Evolutionary conservation across 257 asterid species (phyloP).

Genomic region (Solanum medicagineum): DNA sequence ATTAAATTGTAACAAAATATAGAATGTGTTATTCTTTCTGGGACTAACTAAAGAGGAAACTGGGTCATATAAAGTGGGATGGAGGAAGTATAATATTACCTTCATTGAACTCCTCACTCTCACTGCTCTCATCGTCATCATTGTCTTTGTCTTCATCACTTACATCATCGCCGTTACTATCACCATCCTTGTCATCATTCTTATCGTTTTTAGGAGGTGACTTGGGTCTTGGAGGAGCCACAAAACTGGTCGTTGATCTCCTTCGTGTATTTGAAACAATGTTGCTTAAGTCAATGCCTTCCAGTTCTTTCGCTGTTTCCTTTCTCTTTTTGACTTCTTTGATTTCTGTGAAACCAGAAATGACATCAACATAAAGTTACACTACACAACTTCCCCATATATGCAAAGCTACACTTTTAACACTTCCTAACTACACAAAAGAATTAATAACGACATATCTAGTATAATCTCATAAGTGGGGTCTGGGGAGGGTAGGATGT

Average conservation of each 20-base stretch:
- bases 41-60: not conserved
- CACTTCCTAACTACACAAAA: not conserved
- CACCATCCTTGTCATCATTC: slow-evolving; percentile 16
- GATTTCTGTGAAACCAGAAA: slow-evolving; percentile 37
- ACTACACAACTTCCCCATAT: not conserved
- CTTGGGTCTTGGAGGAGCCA: slow-evolving; percentile 39
- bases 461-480: not conserved
- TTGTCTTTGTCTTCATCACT: slow-evolving; percentile 3
- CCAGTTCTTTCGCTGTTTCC: slow-evolving; percentile 86
- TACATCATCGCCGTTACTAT: slow-evolving; percentile 7
- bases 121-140: slow-evolving; percentile 26
- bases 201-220: slow-evolving; percentile 19
- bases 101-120: slow-evolving; percentile 56
- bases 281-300: slow-evolving; percentile 91
- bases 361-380: slow-evolving; percentile 3
- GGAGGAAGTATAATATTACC: slow-evolving; percentile 31
- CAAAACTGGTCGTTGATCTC: slow-evolving; percentile 64
- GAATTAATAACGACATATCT: not conserved
- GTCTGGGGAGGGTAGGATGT: not conserved
- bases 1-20: too few species aligned
- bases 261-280: slow-evolving; percentile 86
- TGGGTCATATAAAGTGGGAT: not conserved
- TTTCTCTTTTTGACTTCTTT: slow-evolving; percentile 78
- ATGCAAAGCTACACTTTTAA: not conserved
- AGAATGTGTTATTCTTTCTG: not conserved